A percentile compares a stretch with the other conserved stretches of the same genome.
Evolutionary conservation across 2,329 filamentous ascomycete species (phyloP).

Genomic region (Trichoderma aggressivum): DNA sequence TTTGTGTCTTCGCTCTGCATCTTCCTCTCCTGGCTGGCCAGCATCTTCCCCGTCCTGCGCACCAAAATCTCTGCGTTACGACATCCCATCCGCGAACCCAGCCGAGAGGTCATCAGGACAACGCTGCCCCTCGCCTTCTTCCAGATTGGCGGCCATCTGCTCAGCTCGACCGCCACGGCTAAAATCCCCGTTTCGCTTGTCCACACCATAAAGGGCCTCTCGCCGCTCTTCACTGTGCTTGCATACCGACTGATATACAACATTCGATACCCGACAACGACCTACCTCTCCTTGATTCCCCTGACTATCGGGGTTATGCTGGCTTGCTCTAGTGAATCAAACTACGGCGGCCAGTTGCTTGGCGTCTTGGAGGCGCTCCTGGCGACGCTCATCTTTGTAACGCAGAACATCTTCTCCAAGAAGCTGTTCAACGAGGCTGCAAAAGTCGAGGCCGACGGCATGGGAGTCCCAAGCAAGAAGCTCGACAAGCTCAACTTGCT

Average conservation of each 20-base stretch:
- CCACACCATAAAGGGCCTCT: constrained; percentile 97
- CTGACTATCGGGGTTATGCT: constrained; percentile 93
- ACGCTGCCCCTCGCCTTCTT: constrained; percentile 91
- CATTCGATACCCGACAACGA: constrained; percentile 81
- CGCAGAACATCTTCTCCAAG: constrained; percentile 98
- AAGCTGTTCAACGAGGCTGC: constrained; percentile 94
- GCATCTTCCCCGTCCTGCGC: constrained; percentile 67
- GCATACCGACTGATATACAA: constrained; percentile 88
- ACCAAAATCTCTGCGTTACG: constrained; percentile 73
- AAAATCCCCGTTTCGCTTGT: constrained; percentile 96
- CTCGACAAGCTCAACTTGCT: constrained; percentile 95
- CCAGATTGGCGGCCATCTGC: constrained; percentile 87
- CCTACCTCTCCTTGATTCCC: constrained; percentile 85
- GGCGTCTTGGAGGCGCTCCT: constrained; percentile 87
- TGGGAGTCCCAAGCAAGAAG: constrained; percentile 64
- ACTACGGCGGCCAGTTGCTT: constrained; percentile 78
- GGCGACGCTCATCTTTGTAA: constrained; percentile 92
- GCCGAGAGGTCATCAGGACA: constrained; percentile 74
- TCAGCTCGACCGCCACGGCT: constrained; percentile 89
- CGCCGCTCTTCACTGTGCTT: constrained; percentile 89
- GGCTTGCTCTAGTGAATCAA: constrained; percentile 80
- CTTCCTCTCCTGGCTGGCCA: constrained; percentile 71
- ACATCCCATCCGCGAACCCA: constrained; percentile 78
- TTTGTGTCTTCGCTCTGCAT: constrained; percentile 90
- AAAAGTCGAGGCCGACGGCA: constrained; percentile 72